Conservation (phyloP, 169 alveolate genomes). For the Eimeria necatrix region DNA sequence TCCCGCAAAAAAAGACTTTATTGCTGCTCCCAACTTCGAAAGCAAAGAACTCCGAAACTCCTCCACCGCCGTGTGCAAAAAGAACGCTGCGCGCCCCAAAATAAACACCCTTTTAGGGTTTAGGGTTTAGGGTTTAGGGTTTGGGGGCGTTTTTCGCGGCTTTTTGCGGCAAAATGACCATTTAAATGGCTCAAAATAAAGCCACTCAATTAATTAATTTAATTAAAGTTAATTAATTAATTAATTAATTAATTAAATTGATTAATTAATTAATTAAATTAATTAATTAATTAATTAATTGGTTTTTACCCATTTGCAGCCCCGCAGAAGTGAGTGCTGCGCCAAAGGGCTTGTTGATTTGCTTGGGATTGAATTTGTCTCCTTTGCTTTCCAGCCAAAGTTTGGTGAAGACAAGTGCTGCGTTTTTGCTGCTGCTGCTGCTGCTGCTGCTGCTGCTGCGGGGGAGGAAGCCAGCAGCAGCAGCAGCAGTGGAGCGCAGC, state of each 20-base stretch:
- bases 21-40: constrained; percentile 5
- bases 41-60: constrained; percentile 30
- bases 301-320: constrained; percentile 64
- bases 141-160: no score
- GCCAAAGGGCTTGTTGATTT: constrained; percentile 62
- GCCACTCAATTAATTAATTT: no score
- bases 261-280: no score
- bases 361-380: neutral
- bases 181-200: no score
- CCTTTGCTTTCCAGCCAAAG: constrained; percentile 52
- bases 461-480: constrained; percentile 61
- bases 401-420: constrained; percentile 47
- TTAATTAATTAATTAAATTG: no score
- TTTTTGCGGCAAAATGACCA: no score
- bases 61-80: constrained; percentile 45
- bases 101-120: neutral
- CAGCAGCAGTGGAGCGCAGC: neutral
- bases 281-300: no score
- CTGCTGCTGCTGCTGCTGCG: neutral
- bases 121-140: constrained; percentile 9
- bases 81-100: constrained; percentile 14
- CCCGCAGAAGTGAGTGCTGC: constrained; percentile 44
- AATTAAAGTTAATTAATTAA: no score
- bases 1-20: constrained; percentile 18
- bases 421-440: neutral